Conservation (phyloP, 169 alveolate species). For the Sarcocystis neurona region DNA sequence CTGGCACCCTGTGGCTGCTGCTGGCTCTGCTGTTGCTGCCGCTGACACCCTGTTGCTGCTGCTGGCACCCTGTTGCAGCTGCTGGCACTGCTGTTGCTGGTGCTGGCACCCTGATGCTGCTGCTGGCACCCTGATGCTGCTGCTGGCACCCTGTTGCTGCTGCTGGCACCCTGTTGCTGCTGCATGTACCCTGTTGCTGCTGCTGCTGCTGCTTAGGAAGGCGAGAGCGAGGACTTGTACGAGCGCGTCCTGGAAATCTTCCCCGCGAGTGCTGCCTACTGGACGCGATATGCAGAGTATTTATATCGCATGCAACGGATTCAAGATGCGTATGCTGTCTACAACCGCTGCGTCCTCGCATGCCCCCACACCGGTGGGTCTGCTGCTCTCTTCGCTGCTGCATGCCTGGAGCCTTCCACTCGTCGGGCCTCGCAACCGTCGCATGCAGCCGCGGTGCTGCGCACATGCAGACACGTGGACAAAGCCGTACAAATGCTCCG, state of each 20-base stretch:
- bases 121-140: not conserved
- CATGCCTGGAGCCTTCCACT: too few relatives aligned
- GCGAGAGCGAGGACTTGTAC: slow-evolving; percentile 12
- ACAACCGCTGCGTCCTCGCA: slow-evolving; percentile 29
- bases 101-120: not conserved
- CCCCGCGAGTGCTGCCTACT: slow-evolving; percentile 29
- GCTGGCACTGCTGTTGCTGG: not conserved
- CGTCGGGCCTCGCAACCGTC: too few relatives aligned
- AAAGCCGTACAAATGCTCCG: not conserved
- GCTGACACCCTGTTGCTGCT: not conserved
- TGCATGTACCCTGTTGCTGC: not conserved
- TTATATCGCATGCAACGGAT: not conserved
- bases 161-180: not conserved
- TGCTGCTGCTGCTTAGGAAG: not conserved
- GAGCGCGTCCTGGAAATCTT: slow-evolving; percentile 34
- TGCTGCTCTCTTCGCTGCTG: too few relatives aligned
- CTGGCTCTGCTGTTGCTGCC: not conserved
- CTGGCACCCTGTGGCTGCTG: slow-evolving; percentile 17
- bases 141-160: not conserved
- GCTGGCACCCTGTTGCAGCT: not conserved
- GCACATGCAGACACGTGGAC: not conserved
- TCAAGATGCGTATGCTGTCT: slow-evolving; percentile 14
- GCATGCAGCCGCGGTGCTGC: too few relatives aligned
- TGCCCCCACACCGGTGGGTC: slow-evolving; percentile 13
- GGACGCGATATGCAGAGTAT: slow-evolving; percentile 40